Conservation (phyloP, 176 grass and related monocot genomes). For the Chrysopogon serrulatus region DNA sequence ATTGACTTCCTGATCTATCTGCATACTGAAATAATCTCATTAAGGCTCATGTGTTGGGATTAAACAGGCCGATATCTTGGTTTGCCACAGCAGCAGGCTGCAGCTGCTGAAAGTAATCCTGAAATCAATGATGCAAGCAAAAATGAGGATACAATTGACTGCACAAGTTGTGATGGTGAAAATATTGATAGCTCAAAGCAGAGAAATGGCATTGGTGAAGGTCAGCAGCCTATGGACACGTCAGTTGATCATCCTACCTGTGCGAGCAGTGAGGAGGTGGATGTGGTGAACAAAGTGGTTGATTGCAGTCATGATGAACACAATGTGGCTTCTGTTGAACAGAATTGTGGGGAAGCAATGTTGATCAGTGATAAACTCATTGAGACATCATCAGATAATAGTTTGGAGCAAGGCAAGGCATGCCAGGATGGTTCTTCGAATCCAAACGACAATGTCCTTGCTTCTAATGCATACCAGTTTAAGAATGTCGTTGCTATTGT, state of each 20-base stretch:
- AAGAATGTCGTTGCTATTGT: constrained; percentile 91
- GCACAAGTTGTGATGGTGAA: constrained; percentile 10
- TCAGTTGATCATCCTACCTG: neutral
- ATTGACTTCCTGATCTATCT: too few relatives aligned
- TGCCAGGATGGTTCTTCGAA: neutral
- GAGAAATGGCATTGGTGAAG: constrained; percentile 18
- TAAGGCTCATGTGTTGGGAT: constrained; percentile 20
- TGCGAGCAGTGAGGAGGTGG: constrained; percentile 18
- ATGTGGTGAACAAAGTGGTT: constrained; percentile 20
- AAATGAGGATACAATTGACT: constrained; percentile 7
- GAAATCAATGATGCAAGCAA: constrained; percentile 18
- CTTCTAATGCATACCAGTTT: too few relatives aligned
- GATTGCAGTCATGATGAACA: constrained; percentile 29
- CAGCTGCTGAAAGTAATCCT: constrained; percentile 19
- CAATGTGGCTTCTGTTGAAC: constrained; percentile 1
- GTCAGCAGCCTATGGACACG: neutral
- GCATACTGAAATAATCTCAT: constrained; percentile 18
- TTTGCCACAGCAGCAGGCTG: constrained; percentile 35
- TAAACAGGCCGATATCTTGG: constrained; percentile 84
- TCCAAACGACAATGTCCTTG: constrained; percentile 5
- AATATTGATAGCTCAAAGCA: neutral
- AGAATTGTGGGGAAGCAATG: neutral
- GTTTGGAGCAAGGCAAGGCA: constrained; percentile 23
- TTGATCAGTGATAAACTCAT: constrained; percentile 3
- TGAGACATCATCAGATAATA: constrained; percentile 5